Base-by-base conservation (phyloP, 768 basidiomycete genomes). In the Trametes gibbosa region DNA sequence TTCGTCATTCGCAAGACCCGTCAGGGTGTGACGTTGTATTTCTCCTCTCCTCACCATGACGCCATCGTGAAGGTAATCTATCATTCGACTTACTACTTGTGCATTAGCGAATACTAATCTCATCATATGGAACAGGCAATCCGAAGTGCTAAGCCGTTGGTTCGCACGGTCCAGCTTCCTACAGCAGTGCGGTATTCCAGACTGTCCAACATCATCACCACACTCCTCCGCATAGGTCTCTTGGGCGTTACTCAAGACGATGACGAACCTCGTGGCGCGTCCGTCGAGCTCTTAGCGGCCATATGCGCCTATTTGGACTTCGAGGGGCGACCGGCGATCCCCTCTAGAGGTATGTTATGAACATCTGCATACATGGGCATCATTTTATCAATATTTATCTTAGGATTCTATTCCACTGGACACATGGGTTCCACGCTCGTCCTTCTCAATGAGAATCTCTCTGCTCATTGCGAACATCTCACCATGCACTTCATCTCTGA, bases 401-500 rank as follows among this genome's bases (percentile, higher is more conserved):
- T 57, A 90, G 90, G 84, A 49, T 82, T 86, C 39, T 88, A 87
- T 58, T 79, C 91, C 50, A 87, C 88, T 16, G 84, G 87, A 3
- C 84, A 86, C 61, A 77, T 84, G 13, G 77, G 76, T 48, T 75
- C 84, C 0, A 89, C 90, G 61, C 81, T 87, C 23, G 72, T 78
- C 9, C 77, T 79, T 50, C 71, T 93, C 42, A 93, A 91, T 70
- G 89, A 89, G 59, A 82, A 81, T 42, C 73, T 94, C 16, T 84
- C 92, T 2, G 77, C 76, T 2, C 86, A 86, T 65, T 84, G 83
- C n/a, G 92, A 94, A 12, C 83, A 90, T 34, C 76, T 96, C 32
- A 95, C 93, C 0, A 76, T 96, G 17, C 94, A 96, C 71, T 92
- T 96, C 72, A 76, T 95, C 53, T 83, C 86, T n/a, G 94, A 95